Evolutionary conservation across 352 stramenopile genomes (phyloP), one percentile per base, ranked within the genome.

Genomic region (Hyaloperonospora arabidopsidis): DNA sequence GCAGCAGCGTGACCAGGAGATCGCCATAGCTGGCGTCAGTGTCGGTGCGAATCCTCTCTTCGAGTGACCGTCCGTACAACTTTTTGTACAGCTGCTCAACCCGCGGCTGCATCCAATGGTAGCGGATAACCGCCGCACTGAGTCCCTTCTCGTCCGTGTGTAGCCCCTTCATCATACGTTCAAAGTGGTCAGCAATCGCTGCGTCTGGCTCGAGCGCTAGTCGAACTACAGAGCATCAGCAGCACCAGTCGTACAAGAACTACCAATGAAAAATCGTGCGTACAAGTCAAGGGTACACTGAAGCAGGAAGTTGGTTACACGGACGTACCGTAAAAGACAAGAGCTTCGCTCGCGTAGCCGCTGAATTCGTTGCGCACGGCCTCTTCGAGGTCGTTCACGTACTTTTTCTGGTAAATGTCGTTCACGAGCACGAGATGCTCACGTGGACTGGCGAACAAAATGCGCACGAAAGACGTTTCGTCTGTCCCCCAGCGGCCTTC

Each of bases 401-500:
- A 83, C 56, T 86, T 87, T 23, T 75, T 74, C 49, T 67, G 65
- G 62, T 89, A 89, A 28, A 72, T 77, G 34, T 79, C 70, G 61
- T 89, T 82, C 22, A 91, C 47, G 3, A 74, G 57, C 32, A 68
- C 63, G 4, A 88, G 29, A 55, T 86, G 74, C 53, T 88, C 56
- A 21, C 72, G 65, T 22, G 76, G 76, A 39, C 76, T 85, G 13
- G 72, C 71, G 54, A 85, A 75, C 17, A 87, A 44, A 48, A 84
- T 70, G 18, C 70, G 73, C 32, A 80, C 61, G 59, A 89, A 89
- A 1, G 70, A 68, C 19, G 66, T 73, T 46, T 91, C 80, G 23
- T 89, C 80, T 21, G 80, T 91, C 25, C 78, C 78, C 80, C 73
- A 87, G 49, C 76, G 79, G 34, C 78, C 78, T 57, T 88, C 65